Evolutionary conservation across 441 rosid genomes (phyloP).

Genomic region (Kokia cookei): DNA sequence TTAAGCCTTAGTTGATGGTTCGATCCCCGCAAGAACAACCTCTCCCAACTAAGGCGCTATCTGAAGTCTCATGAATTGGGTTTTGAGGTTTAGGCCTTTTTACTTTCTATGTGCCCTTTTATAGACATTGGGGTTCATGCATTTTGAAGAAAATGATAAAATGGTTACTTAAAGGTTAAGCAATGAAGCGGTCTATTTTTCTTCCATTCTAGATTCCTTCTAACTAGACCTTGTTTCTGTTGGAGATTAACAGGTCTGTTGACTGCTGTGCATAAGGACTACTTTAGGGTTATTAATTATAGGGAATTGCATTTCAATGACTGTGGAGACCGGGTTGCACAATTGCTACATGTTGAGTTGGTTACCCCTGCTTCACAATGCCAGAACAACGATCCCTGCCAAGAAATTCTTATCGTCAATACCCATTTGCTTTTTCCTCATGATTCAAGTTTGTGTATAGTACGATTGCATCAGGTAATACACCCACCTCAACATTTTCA

Average conservation of each 20-base stretch:
- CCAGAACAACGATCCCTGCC: slow-evolving; percentile 39
- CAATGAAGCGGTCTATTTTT: neutral
- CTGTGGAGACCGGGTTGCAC: slow-evolving; percentile 85
- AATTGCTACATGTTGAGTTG: slow-evolving; percentile 72
- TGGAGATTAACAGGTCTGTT: slow-evolving; percentile 45
- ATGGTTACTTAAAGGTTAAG: neutral
- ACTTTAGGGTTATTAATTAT: slow-evolving; percentile 60
- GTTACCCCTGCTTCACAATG: slow-evolving; percentile 43
- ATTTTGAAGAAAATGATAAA: neutral
- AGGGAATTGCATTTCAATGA: slow-evolving; percentile 69
- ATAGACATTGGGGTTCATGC: neutral
- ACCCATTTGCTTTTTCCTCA: slow-evolving; percentile 93
- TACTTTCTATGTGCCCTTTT: neutral
- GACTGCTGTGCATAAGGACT: slow-evolving; percentile 73
- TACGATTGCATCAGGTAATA: slow-evolving; percentile 60
- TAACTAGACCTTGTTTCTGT: neutral
- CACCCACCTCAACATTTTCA: neutral
- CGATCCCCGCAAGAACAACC: too few relatives aligned
- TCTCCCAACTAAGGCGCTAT: too few relatives aligned
- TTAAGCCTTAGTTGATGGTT: too few relatives aligned
- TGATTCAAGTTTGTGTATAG: slow-evolving; percentile 66
- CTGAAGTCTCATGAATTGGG: neutral
- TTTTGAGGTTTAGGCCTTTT: neutral
- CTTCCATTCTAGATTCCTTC: neutral
- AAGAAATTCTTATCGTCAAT: slow-evolving; percentile 74